A percentile compares a stretch with the other conserved stretches of the same genome.
Evolutionary conservation across 768 basidiomycete genomes (phyloP).

Genomic region (Lenzites betulinus): DNA sequence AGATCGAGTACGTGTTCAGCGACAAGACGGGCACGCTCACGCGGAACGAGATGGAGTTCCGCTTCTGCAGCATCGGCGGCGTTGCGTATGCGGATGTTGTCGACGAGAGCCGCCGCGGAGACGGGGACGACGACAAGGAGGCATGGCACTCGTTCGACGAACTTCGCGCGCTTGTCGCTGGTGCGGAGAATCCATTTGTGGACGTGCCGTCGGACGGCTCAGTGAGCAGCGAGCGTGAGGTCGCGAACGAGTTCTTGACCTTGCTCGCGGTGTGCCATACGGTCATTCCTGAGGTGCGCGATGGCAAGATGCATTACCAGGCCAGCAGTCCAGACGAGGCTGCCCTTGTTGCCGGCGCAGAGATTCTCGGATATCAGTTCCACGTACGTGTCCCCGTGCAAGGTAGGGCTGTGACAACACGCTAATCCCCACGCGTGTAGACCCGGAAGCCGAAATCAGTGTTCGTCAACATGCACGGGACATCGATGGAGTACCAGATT

Average conservation of each 20-base stretch:
- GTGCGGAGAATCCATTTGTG: conserved; percentile 53
- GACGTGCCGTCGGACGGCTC: conserved; percentile 37
- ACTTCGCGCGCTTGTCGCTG: conserved; percentile 58
- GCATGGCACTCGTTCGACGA: conserved; percentile 84
- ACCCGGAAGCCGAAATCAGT: conserved; percentile 96
- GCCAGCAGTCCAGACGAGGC: conserved; percentile 98
- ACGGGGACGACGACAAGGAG: conserved; percentile 50
- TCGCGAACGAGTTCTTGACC: conserved; percentile 37
- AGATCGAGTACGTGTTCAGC: conserved; percentile 95
- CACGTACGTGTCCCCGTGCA: conserved; percentile 58
- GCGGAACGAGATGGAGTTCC: conserved; percentile 98
- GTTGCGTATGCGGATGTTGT: conserved; percentile 88
- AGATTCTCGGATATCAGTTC: conserved; percentile 89
- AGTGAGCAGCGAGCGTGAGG: conserved; percentile 40
- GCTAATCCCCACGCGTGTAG: conserved; percentile 40
- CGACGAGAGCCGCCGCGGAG: conserved; percentile 79
- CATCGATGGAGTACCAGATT: conserved; percentile 79
- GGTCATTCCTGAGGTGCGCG: conserved; percentile 90
- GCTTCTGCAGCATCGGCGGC: conserved; percentile 86
- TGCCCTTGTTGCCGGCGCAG: conserved; percentile 92
- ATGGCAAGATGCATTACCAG: conserved; percentile 91
- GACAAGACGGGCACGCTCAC: conserved; percentile 96
- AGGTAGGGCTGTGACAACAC: too few relatives aligned
- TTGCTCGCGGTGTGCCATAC: conserved; percentile 93
- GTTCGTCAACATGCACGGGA: conserved; percentile 79